A percentile compares a stretch with the other conserved stretches of the same genome.
phyloP scores from a whole-genome alignment of 345 rosid species.

The Excoecaria agallocha region DNA sequence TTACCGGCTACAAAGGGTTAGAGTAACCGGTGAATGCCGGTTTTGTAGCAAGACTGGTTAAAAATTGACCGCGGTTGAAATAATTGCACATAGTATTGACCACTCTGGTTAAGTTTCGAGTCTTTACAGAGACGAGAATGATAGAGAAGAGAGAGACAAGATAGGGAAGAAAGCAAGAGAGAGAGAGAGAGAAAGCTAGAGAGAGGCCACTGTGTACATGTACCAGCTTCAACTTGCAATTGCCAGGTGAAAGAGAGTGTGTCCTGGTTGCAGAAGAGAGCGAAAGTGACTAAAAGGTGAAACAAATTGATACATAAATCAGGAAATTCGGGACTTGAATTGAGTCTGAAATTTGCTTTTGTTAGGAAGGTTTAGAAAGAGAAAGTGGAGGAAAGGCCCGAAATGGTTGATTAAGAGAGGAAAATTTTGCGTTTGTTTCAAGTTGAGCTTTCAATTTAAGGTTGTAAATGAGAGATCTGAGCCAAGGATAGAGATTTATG shows the following conservation, averaged over 20 bases:
- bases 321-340: constrained; percentile 11
- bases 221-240: constrained; percentile 30
- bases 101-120: constrained; percentile 52
- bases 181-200: constrained; percentile 15
- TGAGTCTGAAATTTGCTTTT: not conserved
- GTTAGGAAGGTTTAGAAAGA: not conserved
- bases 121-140: constrained; percentile 24
- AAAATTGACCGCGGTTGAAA: constrained; percentile 80
- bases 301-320: constrained; percentile 19
- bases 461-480: constrained; percentile 27
- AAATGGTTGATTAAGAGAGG: constrained; percentile 18
- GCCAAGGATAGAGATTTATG: constrained; percentile 16
- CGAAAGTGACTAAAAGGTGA: not conserved
- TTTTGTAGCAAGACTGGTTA: constrained; percentile 40
- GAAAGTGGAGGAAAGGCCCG: not conserved
- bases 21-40: constrained; percentile 51
- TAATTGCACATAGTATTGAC: constrained; percentile 59
- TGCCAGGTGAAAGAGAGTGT: constrained; percentile 9
- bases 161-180: constrained; percentile 33
- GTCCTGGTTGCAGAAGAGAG: constrained; percentile 16
- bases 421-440: not conserved
- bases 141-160: constrained; percentile 24
- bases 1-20: constrained; percentile 31
- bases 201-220: constrained; percentile 18
- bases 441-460: constrained; percentile 1